Evolutionary conservation across 1,139 yeast genomes (phyloP).

Genomic region (Yamadazyma spencermartinsiae): DNA sequence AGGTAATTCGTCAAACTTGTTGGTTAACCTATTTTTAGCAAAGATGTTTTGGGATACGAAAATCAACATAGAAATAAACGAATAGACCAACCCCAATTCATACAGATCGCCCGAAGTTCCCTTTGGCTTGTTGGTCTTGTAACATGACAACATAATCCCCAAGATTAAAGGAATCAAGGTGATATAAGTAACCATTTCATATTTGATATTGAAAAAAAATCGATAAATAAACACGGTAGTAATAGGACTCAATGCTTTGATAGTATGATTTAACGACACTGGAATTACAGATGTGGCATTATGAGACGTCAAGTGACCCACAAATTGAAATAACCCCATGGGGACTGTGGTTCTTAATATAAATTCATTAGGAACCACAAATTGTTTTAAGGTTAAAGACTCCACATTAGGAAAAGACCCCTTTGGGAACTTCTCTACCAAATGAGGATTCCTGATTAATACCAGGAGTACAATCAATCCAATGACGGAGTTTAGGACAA

Average conservation of each 20-base stretch:
- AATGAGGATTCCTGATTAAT: slow-evolving; percentile 20
- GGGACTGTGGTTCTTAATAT: slow-evolving; percentile 75
- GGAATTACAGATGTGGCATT: slow-evolving; percentile 87
- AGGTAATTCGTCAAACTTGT: slow-evolving; percentile 22
- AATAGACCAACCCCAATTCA: slow-evolving; percentile 66
- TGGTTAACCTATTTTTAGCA: slow-evolving; percentile 78
- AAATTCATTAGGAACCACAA: slow-evolving; percentile 53
- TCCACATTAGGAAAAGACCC: slow-evolving; percentile 53
- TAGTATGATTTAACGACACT: slow-evolving; percentile 87
- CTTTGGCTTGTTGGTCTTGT: slow-evolving; percentile 32
- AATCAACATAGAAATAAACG: slow-evolving; percentile 77
- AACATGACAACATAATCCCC: slow-evolving; percentile 87
- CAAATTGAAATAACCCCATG: slow-evolving; percentile 89
- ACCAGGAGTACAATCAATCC: slow-evolving; percentile 39
- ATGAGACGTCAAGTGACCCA: slow-evolving; percentile 88
- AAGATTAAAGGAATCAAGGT: slow-evolving; percentile 73
- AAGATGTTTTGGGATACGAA: slow-evolving; percentile 91
- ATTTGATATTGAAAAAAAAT: slow-evolving; percentile 54
- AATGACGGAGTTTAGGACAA: slow-evolving; percentile 60
- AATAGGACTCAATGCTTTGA: slow-evolving; percentile 86
- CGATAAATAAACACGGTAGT: slow-evolving; percentile 83
- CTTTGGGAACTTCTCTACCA: slow-evolving; percentile 45
- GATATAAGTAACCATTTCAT: slow-evolving; percentile 65
- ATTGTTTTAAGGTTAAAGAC: slow-evolving; percentile 23
- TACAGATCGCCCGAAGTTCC: slow-evolving; percentile 22